phyloP scores from a whole-genome alignment of 2,329 filamentous ascomycete genomes.

The Scolecobasidium constrictum region DNA sequence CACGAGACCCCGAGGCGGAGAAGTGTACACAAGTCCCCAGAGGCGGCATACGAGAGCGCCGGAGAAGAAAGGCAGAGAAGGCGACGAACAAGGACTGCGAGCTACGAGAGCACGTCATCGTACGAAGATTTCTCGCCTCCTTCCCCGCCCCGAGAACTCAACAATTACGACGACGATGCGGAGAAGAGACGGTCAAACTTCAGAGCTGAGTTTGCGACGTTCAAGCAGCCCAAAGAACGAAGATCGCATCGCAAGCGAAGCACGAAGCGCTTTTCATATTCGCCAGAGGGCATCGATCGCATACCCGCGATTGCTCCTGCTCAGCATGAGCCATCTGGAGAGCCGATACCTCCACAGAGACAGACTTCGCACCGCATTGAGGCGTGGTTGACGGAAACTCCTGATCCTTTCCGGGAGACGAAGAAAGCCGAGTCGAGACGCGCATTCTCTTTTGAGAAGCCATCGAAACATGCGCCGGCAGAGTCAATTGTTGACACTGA shows the following conservation, averaged over 20 bases:
- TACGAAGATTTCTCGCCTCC: background rate
- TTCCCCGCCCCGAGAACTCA: slow-evolving; percentile 3
- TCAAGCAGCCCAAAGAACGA: background rate
- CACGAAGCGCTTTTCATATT: background rate
- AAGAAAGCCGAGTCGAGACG: slow-evolving; percentile 20
- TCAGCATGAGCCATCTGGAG: background rate
- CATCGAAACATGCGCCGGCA: slow-evolving; percentile 14
- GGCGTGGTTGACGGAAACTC: slow-evolving; percentile 48
- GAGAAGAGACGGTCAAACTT: slow-evolving; percentile 4
- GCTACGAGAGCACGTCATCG: background rate
- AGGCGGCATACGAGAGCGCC: background rate
- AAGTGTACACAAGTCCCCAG: too few species aligned
- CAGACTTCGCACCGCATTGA: slow-evolving; percentile 29
- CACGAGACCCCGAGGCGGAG: background rate
- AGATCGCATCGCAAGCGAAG: slow-evolving; percentile 6
- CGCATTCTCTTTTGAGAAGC: slow-evolving; percentile 13
- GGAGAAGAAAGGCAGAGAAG: background rate
- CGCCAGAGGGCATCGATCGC: background rate
- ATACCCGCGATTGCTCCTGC: too few species aligned
- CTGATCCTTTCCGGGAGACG: slow-evolving; percentile 38
- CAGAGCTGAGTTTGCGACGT: slow-evolving; percentile 1
- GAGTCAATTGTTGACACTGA: slow-evolving; percentile 3
- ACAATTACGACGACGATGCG: slow-evolving; percentile 8
- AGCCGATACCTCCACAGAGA: background rate
- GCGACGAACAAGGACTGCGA: background rate